Evolutionary conservation across 345 rosid species (phyloP), one percentile per base, ranked within the genome.

Genomic region (Heritiera littoralis): DNA sequence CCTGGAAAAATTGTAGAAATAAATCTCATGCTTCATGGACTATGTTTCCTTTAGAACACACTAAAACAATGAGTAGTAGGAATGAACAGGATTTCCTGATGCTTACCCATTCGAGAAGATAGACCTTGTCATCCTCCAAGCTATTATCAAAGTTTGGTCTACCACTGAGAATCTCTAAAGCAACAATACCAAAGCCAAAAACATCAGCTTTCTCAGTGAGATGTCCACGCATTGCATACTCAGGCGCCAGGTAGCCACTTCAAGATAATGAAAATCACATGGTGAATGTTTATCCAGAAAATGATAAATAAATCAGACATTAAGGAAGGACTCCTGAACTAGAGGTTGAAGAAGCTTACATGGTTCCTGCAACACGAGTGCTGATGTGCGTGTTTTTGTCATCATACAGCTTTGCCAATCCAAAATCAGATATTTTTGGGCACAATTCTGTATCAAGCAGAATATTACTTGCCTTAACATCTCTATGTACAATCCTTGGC

Each of bases 201-300:
- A 89, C 93, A 81, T 90, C 93, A 8, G 90, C 86, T 81, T 93
- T 93, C 84, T 93, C 96, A 2, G 90, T 91, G 1, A 90, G 94
- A 75, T 85, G 94, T 40, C 94, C 91, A 41, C 83, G 89, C 93
- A 93, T 89, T 23, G 92, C 96, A 74, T 91, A 91, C 81, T 91
- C 93, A 3, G 96, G 98, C 8, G 94, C 88, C 23, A 93, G 87
- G 74, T 90, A 93, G 30, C 96, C 98, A 15, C 90, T 85, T 73
- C 77, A 59, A 17, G 3, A 35, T 49, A 49, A 52, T 58, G 7
- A 23, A 23, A 58, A 76, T 35, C 14, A 9, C 38, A 60, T 11
- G 32, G 48, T 65, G 59, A 73, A 15, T 12, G 55, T 54, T 32
- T 11, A 32, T 2, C 12, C 18, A 48, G 1, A 35, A 46, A 70